phyloP scores from a whole-genome alignment of 2,329 filamentous ascomycete species.

The Polychaeton citri region DNA sequence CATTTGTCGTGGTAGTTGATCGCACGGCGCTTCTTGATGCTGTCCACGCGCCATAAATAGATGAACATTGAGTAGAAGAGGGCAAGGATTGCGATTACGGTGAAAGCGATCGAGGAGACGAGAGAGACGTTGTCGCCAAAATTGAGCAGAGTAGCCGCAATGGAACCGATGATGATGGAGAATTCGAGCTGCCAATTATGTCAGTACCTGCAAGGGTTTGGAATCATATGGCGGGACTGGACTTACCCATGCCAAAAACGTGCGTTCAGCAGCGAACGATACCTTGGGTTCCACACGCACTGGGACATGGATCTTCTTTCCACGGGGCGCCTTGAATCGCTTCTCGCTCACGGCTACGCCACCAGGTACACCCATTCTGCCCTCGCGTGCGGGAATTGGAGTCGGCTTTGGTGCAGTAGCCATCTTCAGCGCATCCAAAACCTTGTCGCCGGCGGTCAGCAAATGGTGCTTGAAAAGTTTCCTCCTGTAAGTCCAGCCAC shows the following conservation, averaged over 20 bases:
- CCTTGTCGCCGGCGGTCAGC: conserved; percentile 28
- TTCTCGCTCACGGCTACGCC: conserved; percentile 26
- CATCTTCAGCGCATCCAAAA: conserved; percentile 22
- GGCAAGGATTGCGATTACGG: conserved; percentile 60
- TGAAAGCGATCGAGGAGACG: conserved; percentile 54
- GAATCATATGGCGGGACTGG: conserved; percentile 1
- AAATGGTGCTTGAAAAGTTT: conserved; percentile 39
- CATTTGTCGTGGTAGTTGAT: conserved; percentile 84
- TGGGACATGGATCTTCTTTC: conserved; percentile 86
- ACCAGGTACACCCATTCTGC: conserved; percentile 29
- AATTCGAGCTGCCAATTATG: conserved; percentile 60
- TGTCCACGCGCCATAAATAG: conserved; percentile 77
- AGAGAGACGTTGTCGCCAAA: conserved; percentile 57
- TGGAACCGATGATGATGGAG: conserved; percentile 82
- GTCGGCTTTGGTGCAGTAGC: conserved; percentile 29
- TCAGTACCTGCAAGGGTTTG: conserved; percentile 1
- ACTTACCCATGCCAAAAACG: conserved; percentile 82
- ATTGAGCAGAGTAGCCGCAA: conserved; percentile 73
- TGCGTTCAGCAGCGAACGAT: conserved; percentile 90
- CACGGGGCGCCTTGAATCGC: conserved; percentile 57
- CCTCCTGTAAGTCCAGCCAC: conserved; percentile 62
- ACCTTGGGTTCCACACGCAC: conserved; percentile 96
- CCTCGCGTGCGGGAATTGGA: conserved; percentile 27
- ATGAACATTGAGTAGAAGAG: conserved; percentile 73
- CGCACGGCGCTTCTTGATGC: conserved; percentile 71